These are phyloP conservation scores for Penium margaritaceum DNA, from an alignment of 139 green algal genomes.

Conservation along the genomic window DNA sequence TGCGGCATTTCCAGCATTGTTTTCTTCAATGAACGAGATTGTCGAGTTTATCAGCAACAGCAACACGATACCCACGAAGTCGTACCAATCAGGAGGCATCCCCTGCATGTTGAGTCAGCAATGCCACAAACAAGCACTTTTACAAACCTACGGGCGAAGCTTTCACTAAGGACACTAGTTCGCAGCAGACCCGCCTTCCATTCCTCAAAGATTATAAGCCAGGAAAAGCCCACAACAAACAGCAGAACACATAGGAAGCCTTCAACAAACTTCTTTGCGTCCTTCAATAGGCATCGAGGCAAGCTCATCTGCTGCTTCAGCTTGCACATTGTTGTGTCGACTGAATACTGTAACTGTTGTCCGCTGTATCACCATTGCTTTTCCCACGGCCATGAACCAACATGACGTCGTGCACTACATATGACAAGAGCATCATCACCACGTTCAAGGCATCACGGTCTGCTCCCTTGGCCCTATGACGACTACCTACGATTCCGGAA, in stretches of 20 bases:
- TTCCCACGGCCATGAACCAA: too few species aligned
- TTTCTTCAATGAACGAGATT: constrained; percentile 53
- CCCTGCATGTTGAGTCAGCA: neutral
- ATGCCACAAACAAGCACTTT: neutral
- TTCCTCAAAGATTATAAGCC: neutral
- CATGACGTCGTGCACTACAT: too few species aligned
- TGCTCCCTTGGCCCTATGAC: too few species aligned
- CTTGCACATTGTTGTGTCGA: too few species aligned
- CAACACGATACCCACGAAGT: constrained; percentile 49
- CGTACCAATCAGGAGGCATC: constrained; percentile 43
- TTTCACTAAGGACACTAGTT: neutral
- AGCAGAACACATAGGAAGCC: neutral
- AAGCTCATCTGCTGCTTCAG: too few species aligned
- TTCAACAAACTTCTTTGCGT: neutral
- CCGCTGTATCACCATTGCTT: too few species aligned
- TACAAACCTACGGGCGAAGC: neutral
- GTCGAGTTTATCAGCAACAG: constrained; percentile 62
- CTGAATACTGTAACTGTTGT: too few species aligned
- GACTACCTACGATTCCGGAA: too few species aligned
- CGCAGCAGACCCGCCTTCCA: neutral
- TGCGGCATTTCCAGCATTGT: constrained; percentile 37
- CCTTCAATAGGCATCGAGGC: too few species aligned
- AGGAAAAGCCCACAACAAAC: neutral
- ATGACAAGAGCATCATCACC: neutral
- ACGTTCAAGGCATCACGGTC: too few species aligned